Conservation (phyloP, 371 early-diverging fungal species). For the Thermomucor indicae-seudaticae region DNA sequence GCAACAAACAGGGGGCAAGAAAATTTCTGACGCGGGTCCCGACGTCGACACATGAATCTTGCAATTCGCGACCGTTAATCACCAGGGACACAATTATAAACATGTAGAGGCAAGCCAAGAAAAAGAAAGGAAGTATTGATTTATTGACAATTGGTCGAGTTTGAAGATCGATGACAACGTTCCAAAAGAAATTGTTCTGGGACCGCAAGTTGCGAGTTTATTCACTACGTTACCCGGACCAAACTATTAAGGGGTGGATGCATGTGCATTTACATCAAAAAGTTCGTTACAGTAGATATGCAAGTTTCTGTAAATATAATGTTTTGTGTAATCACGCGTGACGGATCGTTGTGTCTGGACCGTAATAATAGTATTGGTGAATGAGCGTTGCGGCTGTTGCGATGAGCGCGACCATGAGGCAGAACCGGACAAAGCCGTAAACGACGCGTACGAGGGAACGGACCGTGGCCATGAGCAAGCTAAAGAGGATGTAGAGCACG, state of each 20-base stretch:
- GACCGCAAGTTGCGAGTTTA: slow-evolving; percentile 68
- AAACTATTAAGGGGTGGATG: slow-evolving; percentile 63
- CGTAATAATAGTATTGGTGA: too few species aligned
- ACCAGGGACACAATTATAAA: slow-evolving; percentile 68
- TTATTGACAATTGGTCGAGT: slow-evolving; percentile 74
- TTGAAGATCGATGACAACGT: slow-evolving; percentile 84
- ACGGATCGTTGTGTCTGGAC: too few species aligned
- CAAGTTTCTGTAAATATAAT: too few species aligned
- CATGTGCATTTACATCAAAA: slow-evolving; percentile 87
- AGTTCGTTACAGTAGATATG: too few species aligned
- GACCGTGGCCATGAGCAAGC: slow-evolving; percentile 17
- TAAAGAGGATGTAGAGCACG: slow-evolving; percentile 27
- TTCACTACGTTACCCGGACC: slow-evolving; percentile 2
- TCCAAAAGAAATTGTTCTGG: slow-evolving; percentile 73
- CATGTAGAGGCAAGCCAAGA: neutral
- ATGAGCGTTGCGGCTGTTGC: too few species aligned
- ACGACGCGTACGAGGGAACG: slow-evolving; percentile 31
- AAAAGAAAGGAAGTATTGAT: neutral
- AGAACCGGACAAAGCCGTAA: slow-evolving; percentile 38
- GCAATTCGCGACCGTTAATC: slow-evolving; percentile 85
- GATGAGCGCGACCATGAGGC: slow-evolving; percentile 21
- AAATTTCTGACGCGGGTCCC: slow-evolving; percentile 13
- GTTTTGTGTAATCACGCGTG: too few species aligned
- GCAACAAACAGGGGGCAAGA: slow-evolving; percentile 55
- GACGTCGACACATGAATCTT: slow-evolving; percentile 1